phyloP scores from a whole-genome alignment of 176 grass and related monocot genomes.

The Phragmites australis region DNA sequence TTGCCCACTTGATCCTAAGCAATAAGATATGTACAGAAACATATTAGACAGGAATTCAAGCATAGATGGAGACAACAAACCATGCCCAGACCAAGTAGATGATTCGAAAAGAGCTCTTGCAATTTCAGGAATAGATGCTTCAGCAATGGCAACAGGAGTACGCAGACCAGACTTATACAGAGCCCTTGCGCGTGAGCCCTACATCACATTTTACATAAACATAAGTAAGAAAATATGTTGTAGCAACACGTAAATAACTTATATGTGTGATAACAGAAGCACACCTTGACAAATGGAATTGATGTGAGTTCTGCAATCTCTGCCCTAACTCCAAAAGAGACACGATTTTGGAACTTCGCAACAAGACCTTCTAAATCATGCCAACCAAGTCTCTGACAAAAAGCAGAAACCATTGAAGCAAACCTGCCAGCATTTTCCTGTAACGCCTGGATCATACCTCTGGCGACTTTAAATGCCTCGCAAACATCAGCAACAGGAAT shows the following conservation, averaged over 20 bases:
- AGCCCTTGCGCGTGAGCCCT: slow-evolving; percentile 91
- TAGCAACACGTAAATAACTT: slow-evolving; percentile 27
- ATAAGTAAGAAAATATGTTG: slow-evolving; percentile 30
- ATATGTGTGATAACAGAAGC: slow-evolving; percentile 15
- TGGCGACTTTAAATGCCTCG: slow-evolving; percentile 90
- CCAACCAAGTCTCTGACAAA: slow-evolving; percentile 97
- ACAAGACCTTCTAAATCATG: slow-evolving; percentile 91
- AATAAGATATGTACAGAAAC: slow-evolving; percentile 3
- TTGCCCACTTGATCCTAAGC: not conserved
- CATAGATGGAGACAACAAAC: slow-evolving; percentile 39
- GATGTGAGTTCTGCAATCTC: slow-evolving; percentile 90
- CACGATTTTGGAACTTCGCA: slow-evolving; percentile 92
- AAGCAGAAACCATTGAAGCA: slow-evolving; percentile 92
- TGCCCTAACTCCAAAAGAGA: slow-evolving; percentile 96
- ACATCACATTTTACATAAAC: slow-evolving; percentile 23
- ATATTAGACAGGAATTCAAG: slow-evolving; percentile 14
- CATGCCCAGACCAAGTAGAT: slow-evolving; percentile 71
- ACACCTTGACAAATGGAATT: slow-evolving; percentile 90
- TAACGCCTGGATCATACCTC: slow-evolving; percentile 87
- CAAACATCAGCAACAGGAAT: slow-evolving; percentile 88
- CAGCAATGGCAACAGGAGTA: slow-evolving; percentile 83
- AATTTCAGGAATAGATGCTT: slow-evolving; percentile 88
- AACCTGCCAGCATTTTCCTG: slow-evolving; percentile 99
- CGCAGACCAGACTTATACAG: slow-evolving; percentile 85
- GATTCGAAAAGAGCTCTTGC: slow-evolving; percentile 80